Evolutionary conservation across 257 asterid species (phyloP), one percentile per base, ranked within the genome.

Genomic region (Ligustrum vulgare): DNA sequence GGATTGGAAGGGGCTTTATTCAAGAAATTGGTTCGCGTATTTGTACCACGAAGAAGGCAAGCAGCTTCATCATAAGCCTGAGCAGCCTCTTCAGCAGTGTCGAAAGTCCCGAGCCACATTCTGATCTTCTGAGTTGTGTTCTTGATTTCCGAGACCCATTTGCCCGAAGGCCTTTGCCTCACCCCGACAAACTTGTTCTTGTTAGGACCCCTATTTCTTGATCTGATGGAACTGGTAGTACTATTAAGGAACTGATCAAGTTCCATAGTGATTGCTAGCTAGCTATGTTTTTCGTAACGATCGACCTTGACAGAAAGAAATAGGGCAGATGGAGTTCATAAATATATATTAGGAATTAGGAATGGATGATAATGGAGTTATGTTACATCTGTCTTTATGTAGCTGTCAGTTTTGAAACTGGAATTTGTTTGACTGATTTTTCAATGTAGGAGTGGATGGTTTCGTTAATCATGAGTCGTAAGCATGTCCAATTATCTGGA

Each of bases 111-210:
- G 0, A 92, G 86, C 97, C 97, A 90, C 93, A 92, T 89, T 36
- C 94, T 78, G 82, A 92, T 92, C 90, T 90, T 92, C 12, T 92
- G 97, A 28, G 94, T 90, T 2, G 96, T 92, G 89, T 92, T 90
- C 88, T 90, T 90, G 86, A 92, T 89, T 75, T 92, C 96, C 0
- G 93, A 96, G 1, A 92, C 96, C 94, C 96, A 90, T 86, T 90
- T 92, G 9, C 97, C 96, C 2, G 96, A 92, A 11, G 97, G 89
- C 83, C 97, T 92, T 71, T 92, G 97, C 34, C 96, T 87, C 67
- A 92, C 97, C 22, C 97, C 97, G 10, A 90, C 92, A 72, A 86
- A 92, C 75, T 89, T 90, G 83, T 75, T 82, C 77, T 84, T 89
- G 72, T 71, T 82, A 6, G 75, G 56, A 72, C 65, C 71, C 70